Base-by-base conservation (phyloP, 495 filamentous ascomycete genomes). In the Acidiella bohemica region DNA sequence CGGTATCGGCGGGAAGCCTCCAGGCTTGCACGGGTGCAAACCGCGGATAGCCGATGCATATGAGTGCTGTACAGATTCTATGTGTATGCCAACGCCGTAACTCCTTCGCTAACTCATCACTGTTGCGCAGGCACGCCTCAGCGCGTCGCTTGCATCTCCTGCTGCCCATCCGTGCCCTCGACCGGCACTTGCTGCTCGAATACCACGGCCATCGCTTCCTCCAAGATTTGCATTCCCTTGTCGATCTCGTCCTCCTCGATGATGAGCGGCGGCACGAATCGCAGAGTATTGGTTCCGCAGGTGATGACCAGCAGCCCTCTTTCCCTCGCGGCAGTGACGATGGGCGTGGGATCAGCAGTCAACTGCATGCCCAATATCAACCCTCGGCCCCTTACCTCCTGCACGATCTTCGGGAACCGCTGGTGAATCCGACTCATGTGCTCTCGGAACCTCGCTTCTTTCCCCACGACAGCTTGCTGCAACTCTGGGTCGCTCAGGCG, bases 261-360 rank as follows among this genome's bases (percentile, higher is more conserved):
- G 3, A 77, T 73, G 10, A 62, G 49, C 19, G 61, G 61, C 16
- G 61, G 61, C 23, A 65, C 60, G 22, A 65, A 62, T 26, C 61
- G 44, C 46, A 65, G 37, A 9, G 60, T 63, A 53, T 95, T 88
- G 3, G 75, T 81, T 3, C 90, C 90, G 23, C 83, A 85, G 0
- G 84, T 94, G 51, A 97, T 95, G 13, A 96, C 67, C 55, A 97
- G 51, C 62, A 97, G 51, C 0, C 90, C 92, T 33, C 86, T 66
- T 66, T 97, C 86, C 42, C 92, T 65, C 19, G 85, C 86, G 2
- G 84, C 86, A 38, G 73, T 81, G 24, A 97, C 69, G 30, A 97
- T 69, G 8, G 71, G 59, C 4, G 69, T 63, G 25, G 81, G 81
- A 53, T 84, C 78, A 36, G 70, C 61, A 5, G 63, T 73, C 33